Evolutionary conservation across 345 rosid genomes (phyloP), one percentile per base, ranked within the genome.

Genomic region (Pugionium cornutum): DNA sequence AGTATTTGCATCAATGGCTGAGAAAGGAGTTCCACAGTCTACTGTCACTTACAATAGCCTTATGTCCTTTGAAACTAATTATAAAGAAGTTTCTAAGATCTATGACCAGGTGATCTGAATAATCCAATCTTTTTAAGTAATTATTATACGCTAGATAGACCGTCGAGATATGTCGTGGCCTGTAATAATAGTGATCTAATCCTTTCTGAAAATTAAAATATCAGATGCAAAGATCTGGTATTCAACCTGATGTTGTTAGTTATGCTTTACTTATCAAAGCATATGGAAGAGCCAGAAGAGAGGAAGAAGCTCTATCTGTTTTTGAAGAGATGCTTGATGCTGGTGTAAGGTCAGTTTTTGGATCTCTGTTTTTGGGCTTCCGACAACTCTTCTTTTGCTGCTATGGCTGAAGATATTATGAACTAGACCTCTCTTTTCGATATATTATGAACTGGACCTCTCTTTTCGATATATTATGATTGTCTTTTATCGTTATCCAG

Each of bases 271-370:
- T 94, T 47, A 83, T 94, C 72, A 88, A 83, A 64, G 97, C 96
- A 64, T 94, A 94, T 76, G 96, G 97, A 47, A 89, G 81, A 81
- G 97, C 97, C 45, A 82, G 99, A 72, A 83, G 97, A 70, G 99
- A 94, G 61, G 97, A 83, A 48, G 99, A 94, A 88, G 97, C 99
- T 59, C 72, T 94, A 46, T 89, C 97, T 42, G 99, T 94, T 76
- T 94, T 94, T 72, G 97, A 89, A 83, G 97, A 90, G 75, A 94
- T 94, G 99, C 82, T 88, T 73, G 92, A 76, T 79, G 97, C 99
- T 63, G 95, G 95, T 71, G 87, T 94, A 74, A 89, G 95, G 99
- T 92, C 61, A 42, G 83, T 41, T 79, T 65, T 9, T 64, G 76
- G 89, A 18, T 45, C 18, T 46, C 33, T 2, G 7, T 10, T 42